Percentiles rank a stretch among this genome's conserved stretches.
Conservation (phyloP, 192 early-diverging fungal species). For the Geranomyces michiganensis region DNA sequence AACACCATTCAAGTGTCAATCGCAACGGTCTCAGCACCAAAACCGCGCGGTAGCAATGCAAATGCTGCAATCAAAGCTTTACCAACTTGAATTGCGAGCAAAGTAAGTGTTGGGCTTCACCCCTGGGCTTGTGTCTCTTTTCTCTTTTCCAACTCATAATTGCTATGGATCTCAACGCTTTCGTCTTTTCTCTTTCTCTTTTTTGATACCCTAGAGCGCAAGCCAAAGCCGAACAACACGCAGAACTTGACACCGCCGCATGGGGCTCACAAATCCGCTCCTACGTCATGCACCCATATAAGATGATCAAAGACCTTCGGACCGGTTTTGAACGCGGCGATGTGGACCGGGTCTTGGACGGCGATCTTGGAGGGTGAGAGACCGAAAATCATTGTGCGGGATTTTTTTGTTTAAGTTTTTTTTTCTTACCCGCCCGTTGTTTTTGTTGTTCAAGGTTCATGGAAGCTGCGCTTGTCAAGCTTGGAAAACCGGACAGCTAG, state of each 20-base stretch:
- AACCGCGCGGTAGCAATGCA: constrained; percentile 88
- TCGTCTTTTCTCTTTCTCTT: neutral
- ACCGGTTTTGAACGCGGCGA: constrained; percentile 52
- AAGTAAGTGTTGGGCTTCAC: constrained; percentile 34
- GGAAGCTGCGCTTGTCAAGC: neutral
- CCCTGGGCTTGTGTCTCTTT: too few relatives aligned
- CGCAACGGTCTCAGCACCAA: constrained; percentile 90
- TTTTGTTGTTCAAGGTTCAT: constrained; percentile 4
- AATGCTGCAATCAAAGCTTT: constrained; percentile 76
- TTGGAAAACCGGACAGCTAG: neutral
- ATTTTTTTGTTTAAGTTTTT: too few relatives aligned
- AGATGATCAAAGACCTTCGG: constrained; percentile 63
- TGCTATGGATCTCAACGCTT: neutral
- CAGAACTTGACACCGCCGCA: constrained; percentile 42
- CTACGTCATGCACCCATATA: constrained; percentile 66
- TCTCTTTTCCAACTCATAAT: too few relatives aligned
- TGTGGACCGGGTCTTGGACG: constrained; percentile 54
- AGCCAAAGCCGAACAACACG: constrained; percentile 42
- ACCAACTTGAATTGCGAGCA: constrained; percentile 52
- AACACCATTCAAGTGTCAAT: too few relatives aligned
- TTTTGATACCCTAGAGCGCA: constrained; percentile 31
- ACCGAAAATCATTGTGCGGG: too few relatives aligned
- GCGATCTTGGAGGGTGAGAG: constrained; percentile 41
- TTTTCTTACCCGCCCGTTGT: neutral
- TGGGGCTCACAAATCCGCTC: constrained; percentile 66